These are phyloP conservation scores for Metschnikowia gruessii DNA, from an alignment of 805 yeast species.

Conservation along the genomic window DNA sequence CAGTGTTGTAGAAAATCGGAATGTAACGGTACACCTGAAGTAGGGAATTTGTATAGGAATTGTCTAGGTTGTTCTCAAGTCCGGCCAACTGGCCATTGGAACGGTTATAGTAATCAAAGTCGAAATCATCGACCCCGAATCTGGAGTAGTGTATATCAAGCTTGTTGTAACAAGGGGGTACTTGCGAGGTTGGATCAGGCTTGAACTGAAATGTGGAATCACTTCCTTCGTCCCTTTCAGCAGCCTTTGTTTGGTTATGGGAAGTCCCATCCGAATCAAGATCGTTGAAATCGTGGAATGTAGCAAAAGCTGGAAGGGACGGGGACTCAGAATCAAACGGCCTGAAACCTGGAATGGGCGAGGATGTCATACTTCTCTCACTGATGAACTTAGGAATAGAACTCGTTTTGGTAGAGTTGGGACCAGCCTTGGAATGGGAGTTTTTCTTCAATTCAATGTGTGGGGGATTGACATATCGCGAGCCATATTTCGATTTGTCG, in stretches of 20 bases:
- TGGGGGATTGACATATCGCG: conserved; percentile 46
- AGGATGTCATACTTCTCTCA: conserved; percentile 34
- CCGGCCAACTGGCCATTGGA: conserved; percentile 64
- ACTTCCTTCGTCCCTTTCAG: conserved; percentile 1
- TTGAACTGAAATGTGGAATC: conserved; percentile 23
- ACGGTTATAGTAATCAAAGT: conserved; percentile 77
- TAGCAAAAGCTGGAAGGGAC: conserved; percentile 7
- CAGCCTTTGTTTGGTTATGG: conserved; percentile 8
- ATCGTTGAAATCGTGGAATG: conserved; percentile 12
- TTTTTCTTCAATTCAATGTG: conserved; percentile 37
- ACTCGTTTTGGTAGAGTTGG: conserved; percentile 12
- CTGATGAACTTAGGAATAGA: conserved; percentile 58
- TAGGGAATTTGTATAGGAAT: conserved; percentile 68
- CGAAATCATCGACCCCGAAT: conserved; percentile 93
- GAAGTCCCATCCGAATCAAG: conserved; percentile 13
- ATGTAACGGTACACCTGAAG: conserved; percentile 77
- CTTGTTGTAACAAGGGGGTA: conserved; percentile 73
- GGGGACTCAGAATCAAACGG: conserved; percentile 12
- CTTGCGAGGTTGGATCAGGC: conserved; percentile 23
- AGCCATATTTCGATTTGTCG: conserved; percentile 55
- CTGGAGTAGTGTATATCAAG: conserved; percentile 77
- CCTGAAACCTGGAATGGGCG: conserved; percentile 11
- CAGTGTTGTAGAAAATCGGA: conserved; percentile 67
- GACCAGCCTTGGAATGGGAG: conserved; percentile 13
- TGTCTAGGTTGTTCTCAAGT: conserved; percentile 81